Base-by-base conservation (phyloP, 2,329 filamentous ascomycete genomes). In the Periconia digitata region DNA sequence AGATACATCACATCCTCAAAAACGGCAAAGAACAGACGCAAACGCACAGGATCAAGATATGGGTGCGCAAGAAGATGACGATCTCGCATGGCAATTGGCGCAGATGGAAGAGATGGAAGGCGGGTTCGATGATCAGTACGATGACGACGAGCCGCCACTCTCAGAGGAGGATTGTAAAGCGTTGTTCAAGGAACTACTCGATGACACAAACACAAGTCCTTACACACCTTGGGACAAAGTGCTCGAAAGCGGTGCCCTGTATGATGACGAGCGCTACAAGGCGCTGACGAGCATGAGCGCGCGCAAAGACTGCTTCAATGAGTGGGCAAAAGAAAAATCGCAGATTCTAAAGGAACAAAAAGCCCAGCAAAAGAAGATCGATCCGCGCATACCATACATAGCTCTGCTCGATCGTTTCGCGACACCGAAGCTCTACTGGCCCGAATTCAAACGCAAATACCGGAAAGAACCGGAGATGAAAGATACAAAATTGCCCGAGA, bases 351-450 rank as follows among this genome's bases (percentile, higher is more conserved):
- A 86, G 66, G 86, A 89, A 58, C 81, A 82, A 62, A 85, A 89
- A 49, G 86, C 86, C 20, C 85, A 81, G 52, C 83, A 91, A 65
- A 87, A 88, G 70, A 92, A 90, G 74, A 83, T 84, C 55, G 91
- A 97, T 62, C 92, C 94, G 1, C 79, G 82, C 40, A 87, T 96
- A 55, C 84, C 86, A 1, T 99, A 95, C 69, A 75, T 97, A 51
- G 81, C 82, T 0, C 87, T 99, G 54, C 76, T 99, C 23, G 85
- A 92, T 54, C 83, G 86, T 41, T 83, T 90, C 58, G 92, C 92
- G 0, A 94, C 86, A 0, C 87, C 90, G 0, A 97, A 96, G 73
- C 79, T 99, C 1, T 99, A 95, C 77, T 99, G 94, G 94, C 87
- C 90, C 0, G 94, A 99, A 68, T 99, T 99, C 73, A 90, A 89